Conservation (phyloP, 1,284 basidiomycete genomes). For the Garcileccinum viscosum region DNA sequence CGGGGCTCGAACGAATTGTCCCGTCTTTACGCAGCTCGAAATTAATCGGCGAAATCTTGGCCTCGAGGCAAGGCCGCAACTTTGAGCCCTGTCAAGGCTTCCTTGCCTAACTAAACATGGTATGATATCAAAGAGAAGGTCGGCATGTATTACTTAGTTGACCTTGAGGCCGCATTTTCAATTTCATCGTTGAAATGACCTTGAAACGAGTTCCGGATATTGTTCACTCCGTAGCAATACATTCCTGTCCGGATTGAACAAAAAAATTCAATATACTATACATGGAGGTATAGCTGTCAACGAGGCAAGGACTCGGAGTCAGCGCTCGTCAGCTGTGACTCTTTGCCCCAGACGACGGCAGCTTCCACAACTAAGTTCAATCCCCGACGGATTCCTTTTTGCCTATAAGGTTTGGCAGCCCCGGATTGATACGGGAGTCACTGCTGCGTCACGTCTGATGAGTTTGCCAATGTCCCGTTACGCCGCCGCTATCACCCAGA, state of each 20-base stretch:
- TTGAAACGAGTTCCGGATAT: neutral
- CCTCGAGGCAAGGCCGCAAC: constrained; percentile 1
- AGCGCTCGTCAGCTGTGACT: constrained; percentile 15
- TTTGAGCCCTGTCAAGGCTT: neutral
- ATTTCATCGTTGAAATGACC: neutral
- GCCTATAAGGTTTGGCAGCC: constrained; percentile 14
- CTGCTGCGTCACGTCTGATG: neutral
- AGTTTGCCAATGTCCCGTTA: constrained; percentile 1
- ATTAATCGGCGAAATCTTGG: neutral
- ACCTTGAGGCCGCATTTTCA: constrained; percentile 1
- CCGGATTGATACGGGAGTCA: constrained; percentile 3
- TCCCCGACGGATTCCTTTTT: constrained; percentile 14
- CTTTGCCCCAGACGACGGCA: constrained; percentile 8
- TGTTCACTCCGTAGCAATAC: neutral
- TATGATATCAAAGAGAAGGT: neutral
- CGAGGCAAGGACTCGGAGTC: constrained; percentile 3
- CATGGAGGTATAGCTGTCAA: constrained; percentile 15
- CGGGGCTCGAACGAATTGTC: neutral
- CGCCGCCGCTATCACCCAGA: constrained; percentile 2
- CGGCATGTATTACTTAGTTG: neutral
- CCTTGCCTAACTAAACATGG: neutral
- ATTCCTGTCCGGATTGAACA: constrained; percentile 9
- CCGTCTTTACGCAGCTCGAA: neutral
- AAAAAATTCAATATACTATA: constrained; percentile 11
- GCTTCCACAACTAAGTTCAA: constrained; percentile 1